Evolutionary conservation across 805 yeast species (phyloP), one percentile per base, ranked within the genome.

Genomic region (Schwanniomyces vanrijiae): DNA sequence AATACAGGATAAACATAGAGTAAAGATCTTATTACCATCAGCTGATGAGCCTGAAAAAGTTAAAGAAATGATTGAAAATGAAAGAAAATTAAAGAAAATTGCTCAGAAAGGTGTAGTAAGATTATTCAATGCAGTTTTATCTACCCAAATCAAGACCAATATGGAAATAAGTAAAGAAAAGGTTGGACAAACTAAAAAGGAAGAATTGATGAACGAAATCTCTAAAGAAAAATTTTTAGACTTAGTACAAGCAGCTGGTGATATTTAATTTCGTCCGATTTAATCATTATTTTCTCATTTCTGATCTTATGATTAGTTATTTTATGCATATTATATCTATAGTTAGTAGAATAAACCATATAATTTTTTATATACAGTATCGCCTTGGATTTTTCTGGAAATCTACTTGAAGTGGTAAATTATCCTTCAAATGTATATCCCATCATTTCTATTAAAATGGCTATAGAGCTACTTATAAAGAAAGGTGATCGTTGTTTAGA

Each of bases 171-270:
- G 65, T n/a, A 69, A 69, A 11, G 82, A 75, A 18, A 69, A 59
- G 45, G 69, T 66, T 21, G 81, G 77, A 42, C 72, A 65, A 43
- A 63, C 68, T 55, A 82, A 62, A 71, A 78, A 76, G 63, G 85
- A 85, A 54, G 80, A 83, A 50, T 63, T 84, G 49, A 77, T 84
- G 56, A 84, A 82, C 37, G 96, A 90, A 57, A 77, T 91, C 45
- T 86, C 96, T 4, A 92, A 91, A 64, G 96, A 90, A 62, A 88
- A 83, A 63, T 91, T 91, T 60, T 77, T 91, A 66, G 96, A 90
- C 66, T 74, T 91, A 65, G 94, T 91, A 31, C 86, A 84, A 64
- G 86, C 86, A 37, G 90, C 90, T 2, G 91, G 87, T 44, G 77
- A 80, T 40, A 53, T 51, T 40, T 44, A 37, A 25, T 22, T 14